Percentiles rank a stretch among this genome's conserved stretches.
phyloP scores from a whole-genome alignment of 208 protist genomes.

The Trypanosomatidae sp. region DNA sequence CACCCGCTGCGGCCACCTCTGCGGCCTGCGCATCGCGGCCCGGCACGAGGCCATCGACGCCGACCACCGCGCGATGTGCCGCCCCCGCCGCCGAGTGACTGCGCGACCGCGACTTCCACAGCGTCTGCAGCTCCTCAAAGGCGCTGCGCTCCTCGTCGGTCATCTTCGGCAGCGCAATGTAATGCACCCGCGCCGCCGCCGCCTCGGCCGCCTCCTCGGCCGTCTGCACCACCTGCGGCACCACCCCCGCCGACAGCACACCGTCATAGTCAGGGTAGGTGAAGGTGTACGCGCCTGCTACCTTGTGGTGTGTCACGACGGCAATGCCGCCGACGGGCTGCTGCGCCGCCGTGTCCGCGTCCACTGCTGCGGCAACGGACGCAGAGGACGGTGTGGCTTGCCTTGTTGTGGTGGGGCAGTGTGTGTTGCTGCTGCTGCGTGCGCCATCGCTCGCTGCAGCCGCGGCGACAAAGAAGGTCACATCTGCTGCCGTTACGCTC shows the following conservation, averaged over 20 bases:
- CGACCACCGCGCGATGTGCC: slow-evolving; percentile 17
- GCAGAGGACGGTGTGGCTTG: no score
- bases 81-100: slow-evolving; percentile 46
- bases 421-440: background rate
- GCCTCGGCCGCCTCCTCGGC: slow-evolving; percentile 43
- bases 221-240: slow-evolving; percentile 55
- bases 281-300: slow-evolving; percentile 44
- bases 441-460: background rate
- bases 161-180: slow-evolving; percentile 45
- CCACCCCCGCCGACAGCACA: slow-evolving; percentile 60
- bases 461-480: background rate
- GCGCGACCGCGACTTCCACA: slow-evolving; percentile 51
- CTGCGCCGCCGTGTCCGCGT: no score
- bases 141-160: slow-evolving; percentile 49
- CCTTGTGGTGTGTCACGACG: slow-evolving; percentile 81
- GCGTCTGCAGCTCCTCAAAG: slow-evolving; percentile 67
- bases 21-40: background rate
- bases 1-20: background rate
- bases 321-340: slow-evolving; percentile 56
- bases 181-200: slow-evolving; percentile 23
- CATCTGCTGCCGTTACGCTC: background rate
- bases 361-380: no score
- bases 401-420: no score
- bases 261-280: slow-evolving; percentile 82
- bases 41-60: slow-evolving; percentile 5